A percentile compares a stretch with the other conserved stretches of the same genome.
These are phyloP conservation scores for Chamaecyparis obtusa DNA, from an alignment of 75 land plant species.

Conservation along the genomic window DNA sequence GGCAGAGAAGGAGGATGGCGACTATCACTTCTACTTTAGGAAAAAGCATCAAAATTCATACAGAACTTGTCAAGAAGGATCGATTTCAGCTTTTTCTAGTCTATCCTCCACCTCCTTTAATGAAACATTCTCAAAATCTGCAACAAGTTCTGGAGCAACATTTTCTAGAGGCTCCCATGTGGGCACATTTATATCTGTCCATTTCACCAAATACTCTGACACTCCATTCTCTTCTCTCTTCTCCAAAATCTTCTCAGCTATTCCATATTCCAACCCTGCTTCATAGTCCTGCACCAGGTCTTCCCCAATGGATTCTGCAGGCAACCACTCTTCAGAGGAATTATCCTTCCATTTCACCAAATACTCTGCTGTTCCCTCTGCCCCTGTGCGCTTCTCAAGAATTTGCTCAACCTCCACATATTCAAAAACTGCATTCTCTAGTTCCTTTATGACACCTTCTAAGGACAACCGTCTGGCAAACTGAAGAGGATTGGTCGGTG, in stretches of 20 bases:
- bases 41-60: not conserved
- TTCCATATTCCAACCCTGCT: conserved; percentile 84
- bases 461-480: conserved; percentile 73
- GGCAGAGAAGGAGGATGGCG: not conserved
- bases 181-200: conserved; percentile 71
- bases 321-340: conserved; percentile 71
- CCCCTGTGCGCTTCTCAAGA: conserved; percentile 61
- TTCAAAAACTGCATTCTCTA: conserved; percentile 78
- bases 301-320: conserved; percentile 49
- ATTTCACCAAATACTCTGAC: conserved; percentile 79
- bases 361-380: conserved; percentile 63
- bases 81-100: not conserved
- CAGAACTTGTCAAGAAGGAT: not conserved
- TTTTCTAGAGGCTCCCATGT: conserved; percentile 97
- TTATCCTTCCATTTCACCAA: conserved; percentile 91
- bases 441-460: conserved; percentile 52
- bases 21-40: not conserved
- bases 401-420: conserved; percentile 74
- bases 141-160: conserved; percentile 73
- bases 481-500: conserved; percentile 63
- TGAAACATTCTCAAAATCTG: conserved; percentile 47
- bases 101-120: conserved; percentile 18
- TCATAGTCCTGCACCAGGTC: conserved; percentile 83
- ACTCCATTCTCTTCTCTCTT: conserved; percentile 39
- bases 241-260: conserved; percentile 75